These are phyloP conservation scores for Datisca glomerata DNA, from an alignment of 306 rosid species.

Conservation along the genomic window DNA sequence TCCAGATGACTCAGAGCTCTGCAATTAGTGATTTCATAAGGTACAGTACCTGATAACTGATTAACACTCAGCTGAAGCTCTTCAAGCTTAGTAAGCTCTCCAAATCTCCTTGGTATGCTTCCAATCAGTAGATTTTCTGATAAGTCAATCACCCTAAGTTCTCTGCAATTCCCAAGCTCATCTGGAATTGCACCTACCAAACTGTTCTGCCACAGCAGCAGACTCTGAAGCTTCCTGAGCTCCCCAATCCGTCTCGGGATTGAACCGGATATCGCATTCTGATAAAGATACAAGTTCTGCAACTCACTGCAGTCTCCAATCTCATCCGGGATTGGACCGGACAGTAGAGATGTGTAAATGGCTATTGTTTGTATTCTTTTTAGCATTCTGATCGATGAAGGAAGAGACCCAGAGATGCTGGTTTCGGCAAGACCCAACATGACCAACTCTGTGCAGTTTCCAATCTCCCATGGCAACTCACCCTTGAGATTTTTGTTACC, in stretches of 20 bases:
- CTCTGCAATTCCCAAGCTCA: constrained; percentile 53
- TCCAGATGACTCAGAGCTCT: constrained; percentile 47
- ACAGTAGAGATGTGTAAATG: constrained; percentile 48
- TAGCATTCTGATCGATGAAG: constrained; percentile 61
- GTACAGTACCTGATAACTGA: constrained; percentile 51
- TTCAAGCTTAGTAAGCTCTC: constrained; percentile 43
- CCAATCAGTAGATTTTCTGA: constrained; percentile 70
- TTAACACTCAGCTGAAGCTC: constrained; percentile 80
- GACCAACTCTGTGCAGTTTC: constrained; percentile 68
- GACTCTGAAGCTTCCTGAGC: constrained; percentile 43
- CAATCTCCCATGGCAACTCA: constrained; percentile 67
- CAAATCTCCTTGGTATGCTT: constrained; percentile 54
- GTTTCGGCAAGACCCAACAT: constrained; percentile 78
- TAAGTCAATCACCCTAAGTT: constrained; percentile 46
- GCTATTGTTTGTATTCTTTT: constrained; percentile 46
- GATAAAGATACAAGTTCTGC: constrained; percentile 55
- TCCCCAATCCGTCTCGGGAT: constrained; percentile 51
- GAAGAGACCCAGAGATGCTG: constrained; percentile 60
- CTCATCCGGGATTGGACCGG: constrained; percentile 83
- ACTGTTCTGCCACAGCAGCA: constrained; percentile 65
- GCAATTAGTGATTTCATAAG: constrained; percentile 60
- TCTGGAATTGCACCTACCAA: constrained; percentile 56
- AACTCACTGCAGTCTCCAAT: constrained; percentile 71
- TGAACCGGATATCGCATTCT: constrained; percentile 55
- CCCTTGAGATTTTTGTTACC: constrained; percentile 64